Conservation (phyloP, 2,329 filamentous ascomycete species). For the Xylariaceae sp. region DNA sequence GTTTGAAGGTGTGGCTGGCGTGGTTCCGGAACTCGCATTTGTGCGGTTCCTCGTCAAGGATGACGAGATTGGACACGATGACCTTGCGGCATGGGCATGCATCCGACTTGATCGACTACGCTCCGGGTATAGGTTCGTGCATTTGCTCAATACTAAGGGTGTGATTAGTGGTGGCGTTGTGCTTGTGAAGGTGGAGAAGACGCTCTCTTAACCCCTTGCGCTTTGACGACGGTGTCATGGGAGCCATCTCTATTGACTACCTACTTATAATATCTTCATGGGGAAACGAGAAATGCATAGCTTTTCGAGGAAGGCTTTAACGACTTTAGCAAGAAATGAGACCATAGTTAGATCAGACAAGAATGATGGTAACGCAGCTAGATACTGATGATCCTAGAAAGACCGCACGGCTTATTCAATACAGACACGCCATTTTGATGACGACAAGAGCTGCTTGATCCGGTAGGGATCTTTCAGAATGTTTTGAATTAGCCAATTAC, state of each 20-base stretch:
- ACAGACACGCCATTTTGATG: background rate
- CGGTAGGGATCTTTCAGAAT: no score
- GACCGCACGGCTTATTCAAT: background rate
- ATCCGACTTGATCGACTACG: constrained; percentile 82
- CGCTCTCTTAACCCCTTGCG: constrained; percentile 27
- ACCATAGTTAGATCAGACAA: no score
- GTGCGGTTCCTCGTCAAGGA: constrained; percentile 87
- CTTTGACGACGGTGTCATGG: background rate
- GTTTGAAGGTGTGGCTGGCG: constrained; percentile 61
- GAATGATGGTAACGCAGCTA: no score
- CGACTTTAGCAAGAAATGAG: no score
- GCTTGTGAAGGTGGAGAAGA: constrained; percentile 75
- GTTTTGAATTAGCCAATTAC: no score
- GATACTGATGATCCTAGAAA: no score
- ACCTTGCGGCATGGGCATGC: constrained; percentile 86
- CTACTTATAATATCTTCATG: background rate
- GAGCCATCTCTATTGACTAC: background rate
- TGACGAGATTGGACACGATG: constrained; percentile 79
- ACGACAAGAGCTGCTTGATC: no score
- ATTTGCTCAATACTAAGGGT: constrained; percentile 74
- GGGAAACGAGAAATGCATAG: no score
- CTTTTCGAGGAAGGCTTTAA: no score
- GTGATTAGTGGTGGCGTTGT: constrained; percentile 70
- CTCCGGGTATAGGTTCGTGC: constrained; percentile 78
- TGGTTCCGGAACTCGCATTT: constrained; percentile 75